Base-by-base conservation (phyloP, 345 rosid genomes). In the Gossypium ekmanianum region DNA sequence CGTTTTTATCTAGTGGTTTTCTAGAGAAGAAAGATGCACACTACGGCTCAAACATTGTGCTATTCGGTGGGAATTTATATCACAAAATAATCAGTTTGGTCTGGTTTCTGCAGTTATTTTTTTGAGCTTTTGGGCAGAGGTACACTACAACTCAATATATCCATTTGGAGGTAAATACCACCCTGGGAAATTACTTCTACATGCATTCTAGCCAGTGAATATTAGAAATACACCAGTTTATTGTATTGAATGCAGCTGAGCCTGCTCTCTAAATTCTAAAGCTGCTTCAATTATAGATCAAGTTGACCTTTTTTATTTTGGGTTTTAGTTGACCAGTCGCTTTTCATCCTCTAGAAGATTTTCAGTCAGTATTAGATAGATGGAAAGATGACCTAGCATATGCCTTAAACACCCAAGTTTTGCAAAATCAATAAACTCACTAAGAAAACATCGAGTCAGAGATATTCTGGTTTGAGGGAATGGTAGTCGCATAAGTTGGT, bases 91-190 rank as follows among this genome's bases (percentile, higher is more conserved):
- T 72, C 3, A 8, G 47, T 58, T 76, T 52, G 22, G 6, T 74
- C 16, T 71, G 24, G 54, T 64, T 9, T 71, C 16, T 78, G 88
- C 87, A 87, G 88, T 87, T 43, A 85, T 87, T 50, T 81, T 71
- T 69, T 71, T 87, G 81, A 87, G 90, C 72, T 87, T 87, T 77
- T 85, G 89, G 89, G 89, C 89, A 20, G 91, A 87, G 83, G 91
- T 87, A 74, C 91, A 87, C 55, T 85, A 87, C 83, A 87, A 87
- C 83, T 87, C 89, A 45, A 87, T 87, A 73, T 61, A 78, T 52
- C 85, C 85, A 10, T 77, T 80, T 52, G 88, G 82, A 81, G 87
- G 87, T 88, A 83, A 71, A 18, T 41, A 51, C 61, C 3, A 14
- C 52, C 78, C 51, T 39, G 73, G 43, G 5, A 50, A 61, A 34